These are phyloP conservation scores for Leucoagaricus sp. DNA, from an alignment of 1,284 basidiomycete species.

Conservation along the genomic window DNA sequence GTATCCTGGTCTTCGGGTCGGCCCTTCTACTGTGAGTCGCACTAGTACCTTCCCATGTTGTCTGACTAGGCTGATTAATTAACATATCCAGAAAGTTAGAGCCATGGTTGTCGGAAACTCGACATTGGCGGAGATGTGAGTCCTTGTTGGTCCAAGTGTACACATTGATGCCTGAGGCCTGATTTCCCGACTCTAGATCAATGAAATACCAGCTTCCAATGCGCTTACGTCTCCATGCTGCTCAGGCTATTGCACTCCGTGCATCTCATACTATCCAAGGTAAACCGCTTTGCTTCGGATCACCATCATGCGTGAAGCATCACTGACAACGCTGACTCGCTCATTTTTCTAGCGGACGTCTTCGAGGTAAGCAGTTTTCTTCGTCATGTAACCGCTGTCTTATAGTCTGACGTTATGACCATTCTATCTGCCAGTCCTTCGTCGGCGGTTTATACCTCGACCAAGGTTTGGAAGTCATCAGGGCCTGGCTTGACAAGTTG, in stretches of 20 bases:
- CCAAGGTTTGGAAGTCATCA: constrained; percentile 56
- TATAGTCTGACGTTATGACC: background rate
- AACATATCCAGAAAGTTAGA: constrained; percentile 62
- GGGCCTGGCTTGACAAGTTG: constrained; percentile 59
- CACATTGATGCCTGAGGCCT: background rate
- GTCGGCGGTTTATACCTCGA: constrained; percentile 73
- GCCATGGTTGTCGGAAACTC: constrained; percentile 70
- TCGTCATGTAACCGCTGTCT: constrained; percentile 6
- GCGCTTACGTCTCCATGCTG: constrained; percentile 59
- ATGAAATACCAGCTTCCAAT: constrained; percentile 62
- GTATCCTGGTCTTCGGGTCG: constrained; percentile 71
- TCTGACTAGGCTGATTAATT: background rate
- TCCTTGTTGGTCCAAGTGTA: constrained; percentile 15
- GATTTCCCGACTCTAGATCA: constrained; percentile 44
- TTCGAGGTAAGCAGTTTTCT: constrained; percentile 56
- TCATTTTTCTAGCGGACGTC: constrained; percentile 55
- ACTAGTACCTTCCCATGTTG: background rate
- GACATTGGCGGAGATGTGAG: constrained; percentile 71
- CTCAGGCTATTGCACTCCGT: constrained; percentile 67
- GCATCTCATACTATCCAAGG: constrained; percentile 72
- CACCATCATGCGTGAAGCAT: background rate
- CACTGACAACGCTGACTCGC: background rate
- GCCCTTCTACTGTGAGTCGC: constrained; percentile 67
- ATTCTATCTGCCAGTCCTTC: constrained; percentile 54
- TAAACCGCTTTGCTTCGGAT: constrained; percentile 26